Evolutionary conservation across 441 rosid genomes (phyloP), one percentile per base, ranked within the genome.

Genomic region (Eutrema salsugineum): DNA sequence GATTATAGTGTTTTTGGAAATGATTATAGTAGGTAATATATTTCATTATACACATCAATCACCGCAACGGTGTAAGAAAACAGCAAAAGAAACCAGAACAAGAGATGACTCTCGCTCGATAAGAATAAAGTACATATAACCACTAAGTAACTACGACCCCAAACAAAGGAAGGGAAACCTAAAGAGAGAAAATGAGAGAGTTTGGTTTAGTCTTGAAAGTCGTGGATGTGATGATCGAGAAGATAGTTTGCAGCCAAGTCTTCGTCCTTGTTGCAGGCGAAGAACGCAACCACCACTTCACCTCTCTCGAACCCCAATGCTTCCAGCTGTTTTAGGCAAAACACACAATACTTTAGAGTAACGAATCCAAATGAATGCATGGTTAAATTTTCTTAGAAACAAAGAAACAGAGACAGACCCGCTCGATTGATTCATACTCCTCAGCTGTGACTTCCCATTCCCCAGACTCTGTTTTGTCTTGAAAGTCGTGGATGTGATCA

Each of bases 221-320:
- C 87, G 10, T 85, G 82, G 77, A 81, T 86, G 78, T 88, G 92
- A 66, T 88, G 92, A 66, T 84, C 87, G 72, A 87, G 73, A 65
- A 91, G 94, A 80, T 88, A 88, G 81, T 87, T 91, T 47, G 94
- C 94, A 10, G 97, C 91, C 64, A 88, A 77, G 64, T 91, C 90
- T 66, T 84, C 90, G 19, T 91, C 86, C 92, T 83, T 87, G 83
- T 88, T 86, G 88, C 89, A 87, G 12, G 89, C 89, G 54, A 88
- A 87, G 78, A 77, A 90, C 55, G 84, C 91, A 58, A 81, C 88
- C 62, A 85, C 55, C 16, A 87, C 94, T 11, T 83, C 71, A 9
- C 81, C 83, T 16, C 88, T 83, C 64, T 91, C 88, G 46, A 91
- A 91, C 6, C 97, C 94, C 91, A 91, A 86, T 9, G 91, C 97